Evolutionary conservation across 768 basidiomycete genomes (phyloP).

Genomic region (Tremella fuciformis): DNA sequence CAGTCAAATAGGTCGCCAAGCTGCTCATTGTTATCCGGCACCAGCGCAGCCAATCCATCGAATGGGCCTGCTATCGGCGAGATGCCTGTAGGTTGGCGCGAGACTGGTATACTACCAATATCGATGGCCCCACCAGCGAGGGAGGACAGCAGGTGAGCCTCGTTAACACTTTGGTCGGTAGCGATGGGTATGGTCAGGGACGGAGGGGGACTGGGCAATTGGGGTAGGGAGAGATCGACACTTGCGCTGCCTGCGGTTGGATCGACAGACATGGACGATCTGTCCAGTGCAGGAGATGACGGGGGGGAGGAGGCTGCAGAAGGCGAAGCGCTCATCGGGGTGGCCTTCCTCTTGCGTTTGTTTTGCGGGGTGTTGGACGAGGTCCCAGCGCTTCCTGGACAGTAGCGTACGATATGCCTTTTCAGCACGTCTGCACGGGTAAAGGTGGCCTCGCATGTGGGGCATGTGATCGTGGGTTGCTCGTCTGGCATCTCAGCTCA

Average conservation of each 20-base stretch:
- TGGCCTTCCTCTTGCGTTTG: not conserved
- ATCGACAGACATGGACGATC: too few species aligned
- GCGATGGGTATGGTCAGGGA: not conserved
- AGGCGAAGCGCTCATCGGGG: not conserved
- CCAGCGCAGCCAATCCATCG: too few species aligned
- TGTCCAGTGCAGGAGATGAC: not conserved
- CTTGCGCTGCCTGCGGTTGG: too few species aligned
- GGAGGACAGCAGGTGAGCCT: not conserved
- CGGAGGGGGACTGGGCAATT: slow-evolving; percentile 2
- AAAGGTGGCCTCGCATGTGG: not conserved
- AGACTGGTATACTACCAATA: not conserved
- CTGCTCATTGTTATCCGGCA: not conserved
- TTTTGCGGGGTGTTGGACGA: not conserved
- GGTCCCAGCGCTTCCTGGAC: not conserved
- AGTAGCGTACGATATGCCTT: slow-evolving; percentile 5
- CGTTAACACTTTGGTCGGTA: not conserved
- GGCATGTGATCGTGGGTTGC: not conserved
- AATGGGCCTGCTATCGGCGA: not conserved
- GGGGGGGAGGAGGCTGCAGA: not conserved
- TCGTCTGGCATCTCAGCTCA: not conserved
- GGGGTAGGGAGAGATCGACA: not conserved
- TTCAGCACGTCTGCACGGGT: slow-evolving; percentile 6
- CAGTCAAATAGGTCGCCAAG: slow-evolving; percentile 7
- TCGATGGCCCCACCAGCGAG: not conserved
- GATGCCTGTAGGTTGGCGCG: not conserved